A percentile compares a stretch with the other conserved stretches of the same genome.
phyloP scores from a whole-genome alignment of 805 yeast genomes.

The Suhomyces emberorum region DNA sequence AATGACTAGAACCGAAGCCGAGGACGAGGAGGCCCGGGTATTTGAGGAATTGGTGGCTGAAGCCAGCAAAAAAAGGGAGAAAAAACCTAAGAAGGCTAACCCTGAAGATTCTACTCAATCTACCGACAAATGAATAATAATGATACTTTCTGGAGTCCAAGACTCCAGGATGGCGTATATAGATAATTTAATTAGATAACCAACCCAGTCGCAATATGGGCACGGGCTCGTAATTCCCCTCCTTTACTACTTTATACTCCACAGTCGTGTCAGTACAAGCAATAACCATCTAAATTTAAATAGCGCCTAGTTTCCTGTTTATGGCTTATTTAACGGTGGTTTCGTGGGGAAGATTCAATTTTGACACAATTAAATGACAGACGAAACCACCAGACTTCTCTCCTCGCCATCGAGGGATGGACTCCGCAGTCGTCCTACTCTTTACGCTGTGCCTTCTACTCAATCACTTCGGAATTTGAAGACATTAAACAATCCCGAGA shows the following conservation, averaged over 20 bases:
- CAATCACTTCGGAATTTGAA: slow-evolving; percentile 19
- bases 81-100: slow-evolving; percentile 29
- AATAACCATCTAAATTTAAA: no score
- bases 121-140: no score
- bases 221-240: no score
- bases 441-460: slow-evolving; percentile 25
- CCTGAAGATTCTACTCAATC: no score
- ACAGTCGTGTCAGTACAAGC: no score
- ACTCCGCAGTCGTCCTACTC: slow-evolving; percentile 19
- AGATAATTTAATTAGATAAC: neutral
- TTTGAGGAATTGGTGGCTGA: slow-evolving; percentile 68
- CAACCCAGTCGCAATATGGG: no score
- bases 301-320: no score
- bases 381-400: slow-evolving; percentile 7
- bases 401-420: neutral
- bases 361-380: slow-evolving; percentile 2
- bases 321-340: no score
- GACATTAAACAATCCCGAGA: slow-evolving; percentile 16
- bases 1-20: slow-evolving; percentile 60
- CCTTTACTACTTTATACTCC: no score
- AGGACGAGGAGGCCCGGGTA: slow-evolving; percentile 72
- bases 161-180: no score
- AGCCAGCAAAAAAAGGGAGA: slow-evolving; percentile 41
- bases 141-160: no score
- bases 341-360: no score